Conservation (phyloP, 208 protist species). For the Trypanosoma boissoni region DNA sequence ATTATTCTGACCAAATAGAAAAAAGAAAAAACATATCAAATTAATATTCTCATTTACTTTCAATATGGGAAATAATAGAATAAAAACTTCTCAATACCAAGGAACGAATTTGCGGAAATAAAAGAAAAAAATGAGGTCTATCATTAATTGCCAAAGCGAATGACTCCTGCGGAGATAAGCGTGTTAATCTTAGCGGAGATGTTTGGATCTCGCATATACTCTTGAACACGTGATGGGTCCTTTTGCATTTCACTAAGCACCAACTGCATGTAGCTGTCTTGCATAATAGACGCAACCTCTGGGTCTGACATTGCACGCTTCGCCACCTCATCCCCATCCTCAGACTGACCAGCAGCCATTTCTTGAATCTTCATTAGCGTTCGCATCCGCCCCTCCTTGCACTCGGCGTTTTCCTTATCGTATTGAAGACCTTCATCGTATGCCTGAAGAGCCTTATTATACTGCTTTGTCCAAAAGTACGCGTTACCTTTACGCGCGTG, state of each 20-base stretch:
- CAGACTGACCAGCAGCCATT: constrained; percentile 74
- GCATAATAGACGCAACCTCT: constrained; percentile 93
- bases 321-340: constrained; percentile 85
- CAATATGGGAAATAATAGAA: constrained; percentile 17
- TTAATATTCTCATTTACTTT: too few species aligned
- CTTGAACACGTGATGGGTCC: constrained; percentile 82
- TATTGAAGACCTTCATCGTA: constrained; percentile 94
- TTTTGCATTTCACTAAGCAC: constrained; percentile 90
- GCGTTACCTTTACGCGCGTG: constrained; percentile 87
- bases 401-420: constrained; percentile 90
- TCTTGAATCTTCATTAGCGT: constrained; percentile 93
- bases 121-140: not conserved
- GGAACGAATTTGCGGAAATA: too few species aligned
- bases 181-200: constrained; percentile 95
- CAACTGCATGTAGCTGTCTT: constrained; percentile 92
- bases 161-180: constrained; percentile 95
- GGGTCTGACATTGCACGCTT: constrained; percentile 93
- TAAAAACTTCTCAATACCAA: not conserved
- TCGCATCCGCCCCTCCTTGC: constrained; percentile 79
- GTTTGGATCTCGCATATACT: constrained; percentile 92
- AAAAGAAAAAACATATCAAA: too few species aligned
- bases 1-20: too few species aligned
- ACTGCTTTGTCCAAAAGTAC: constrained; percentile 95
- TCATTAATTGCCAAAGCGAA: constrained; percentile 72
- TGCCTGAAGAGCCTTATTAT: constrained; percentile 94